Evolutionary conservation across 2,329 filamentous ascomycete species (phyloP), one percentile per base, ranked within the genome.

Genomic region (Monilinia polystroma): DNA sequence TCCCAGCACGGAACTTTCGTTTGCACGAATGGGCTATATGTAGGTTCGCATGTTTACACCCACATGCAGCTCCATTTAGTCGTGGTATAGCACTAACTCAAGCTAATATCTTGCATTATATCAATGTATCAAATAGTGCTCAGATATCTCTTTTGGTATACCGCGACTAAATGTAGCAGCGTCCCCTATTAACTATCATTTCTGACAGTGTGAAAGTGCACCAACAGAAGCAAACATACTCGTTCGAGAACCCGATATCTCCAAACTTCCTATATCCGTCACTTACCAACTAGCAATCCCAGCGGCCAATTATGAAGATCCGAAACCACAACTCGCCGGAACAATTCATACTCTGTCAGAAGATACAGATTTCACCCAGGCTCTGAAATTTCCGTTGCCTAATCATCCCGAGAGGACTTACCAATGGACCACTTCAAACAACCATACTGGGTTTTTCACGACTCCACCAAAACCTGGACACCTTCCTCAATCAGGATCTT

Each of bases 1-100:
- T 76, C 87, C 89, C 4, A 87, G 83, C 35, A 80, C 91, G 38
- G 88, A 96, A 70, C 81, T 97, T 14, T 91, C 93, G 0, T 96
- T 99, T 76, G 91, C 91, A 52, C 86, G 95, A 11, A 81, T 97
- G 20, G 95, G 95, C 35, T 94, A 94, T 76, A 89, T 98, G 64
- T 66, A 66, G n/a, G 64, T 66, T 29, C 14, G 35, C 23, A 38
- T 38, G 18, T 38, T 32, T 29, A 47, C 18, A 11, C 32, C n/a
- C 18, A 43, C 47, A 62, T 14, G 32, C 58, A 14, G 38, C 45
- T 41, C n/a, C 8, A 11, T 38, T 12, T 51, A 14, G 29, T 62
- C 32, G 32, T 26, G 32, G 58, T 16, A 62, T 38, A 20, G 29
- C 4, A 51, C 14, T 12, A 38, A 26, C 2, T 38, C 20, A 16